Conservation (phyloP, 371 early-diverging fungal species). For the Polyrhizophydium stewartii region DNA sequence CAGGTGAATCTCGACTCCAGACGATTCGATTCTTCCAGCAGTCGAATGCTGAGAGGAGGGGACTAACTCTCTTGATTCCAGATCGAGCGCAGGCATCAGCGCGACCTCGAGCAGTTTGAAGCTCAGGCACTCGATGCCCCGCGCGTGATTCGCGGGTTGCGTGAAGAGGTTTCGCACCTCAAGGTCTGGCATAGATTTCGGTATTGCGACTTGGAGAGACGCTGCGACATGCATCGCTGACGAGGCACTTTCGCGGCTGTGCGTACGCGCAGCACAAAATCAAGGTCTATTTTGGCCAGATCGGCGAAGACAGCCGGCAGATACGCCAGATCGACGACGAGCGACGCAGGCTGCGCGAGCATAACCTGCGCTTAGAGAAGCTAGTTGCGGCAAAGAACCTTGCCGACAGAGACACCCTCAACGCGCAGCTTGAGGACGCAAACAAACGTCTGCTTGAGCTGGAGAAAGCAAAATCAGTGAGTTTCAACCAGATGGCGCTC, state of each 20-base stretch:
- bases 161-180: conserved; percentile 39
- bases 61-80: conserved; percentile 12
- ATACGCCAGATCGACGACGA: conserved; percentile 38
- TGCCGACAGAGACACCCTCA: conserved; percentile 22
- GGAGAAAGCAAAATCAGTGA: conserved; percentile 18
- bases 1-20: conserved; percentile 21
- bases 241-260: too few species aligned
- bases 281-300: conserved; percentile 19
- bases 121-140: conserved; percentile 40
- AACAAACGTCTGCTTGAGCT: conserved; percentile 11
- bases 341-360: conserved; percentile 23
- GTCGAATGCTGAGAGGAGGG: not conserved
- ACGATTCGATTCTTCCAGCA: not conserved
- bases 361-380: conserved; percentile 24
- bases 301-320: conserved; percentile 22
- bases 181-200: conserved; percentile 24
- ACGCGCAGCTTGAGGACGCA: conserved; percentile 19
- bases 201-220: not conserved
- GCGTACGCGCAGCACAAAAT: conserved; percentile 11
- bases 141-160: conserved; percentile 36
- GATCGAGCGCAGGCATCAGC: conserved; percentile 47
- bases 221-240: too few species aligned
- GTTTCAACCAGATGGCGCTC: too few species aligned
- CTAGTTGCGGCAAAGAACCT: conserved; percentile 30
- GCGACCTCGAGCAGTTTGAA: conserved; percentile 41